Base-by-base conservation (phyloP, 2,329 filamentous ascomycete genomes). In the Teratosphaeria zuluensis region DNA sequence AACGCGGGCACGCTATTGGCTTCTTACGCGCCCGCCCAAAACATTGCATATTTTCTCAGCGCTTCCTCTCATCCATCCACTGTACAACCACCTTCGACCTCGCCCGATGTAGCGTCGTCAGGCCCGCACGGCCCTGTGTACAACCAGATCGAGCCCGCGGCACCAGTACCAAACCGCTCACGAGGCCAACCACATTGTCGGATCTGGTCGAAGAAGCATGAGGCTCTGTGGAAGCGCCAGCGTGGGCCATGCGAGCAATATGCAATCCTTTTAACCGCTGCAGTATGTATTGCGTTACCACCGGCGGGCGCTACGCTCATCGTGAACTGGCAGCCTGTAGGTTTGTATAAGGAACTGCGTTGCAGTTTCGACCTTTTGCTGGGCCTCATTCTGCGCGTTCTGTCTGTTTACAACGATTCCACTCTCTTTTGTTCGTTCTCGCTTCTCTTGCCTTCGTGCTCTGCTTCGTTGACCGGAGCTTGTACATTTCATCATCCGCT, bases 191-290 rank as follows among this genome's bases (percentile, higher is more conserved):
- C 54, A 55, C 7, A 55, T 28, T 24, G 12, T 7, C 32, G 4
- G 35, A 28, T 12, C 31, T 21, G 7, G 33, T 28, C n/a, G 11
- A 35, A 59, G 58, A 62, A 48, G 55, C 38, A 61, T 65, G 64
- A 62, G 64, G 64, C 66, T 67, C 66, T 65, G 56, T 51, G 51
- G 61, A 68, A 69, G 65, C 68, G 68, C 68, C 68, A 65, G 67
- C 66, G 57, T 58, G 62, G 67, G 64, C 66, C 65, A 68, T 57
- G 63, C 56, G 59, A 60, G 24, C 54, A 51, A 58, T 59, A 57
- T 63, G 57, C 62, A 57, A 62, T 66, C 59, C 60, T 56, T 60
- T 59, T 68, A 70, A 61, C 64, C 68, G 68, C 67, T 65, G 28
- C 59, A 59, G 61, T 59, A 62, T 55, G 42, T 33, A 57, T 61